Base-by-base conservation (phyloP, 2,329 filamentous ascomycete species). In the Trichoderma endophyticum region DNA sequence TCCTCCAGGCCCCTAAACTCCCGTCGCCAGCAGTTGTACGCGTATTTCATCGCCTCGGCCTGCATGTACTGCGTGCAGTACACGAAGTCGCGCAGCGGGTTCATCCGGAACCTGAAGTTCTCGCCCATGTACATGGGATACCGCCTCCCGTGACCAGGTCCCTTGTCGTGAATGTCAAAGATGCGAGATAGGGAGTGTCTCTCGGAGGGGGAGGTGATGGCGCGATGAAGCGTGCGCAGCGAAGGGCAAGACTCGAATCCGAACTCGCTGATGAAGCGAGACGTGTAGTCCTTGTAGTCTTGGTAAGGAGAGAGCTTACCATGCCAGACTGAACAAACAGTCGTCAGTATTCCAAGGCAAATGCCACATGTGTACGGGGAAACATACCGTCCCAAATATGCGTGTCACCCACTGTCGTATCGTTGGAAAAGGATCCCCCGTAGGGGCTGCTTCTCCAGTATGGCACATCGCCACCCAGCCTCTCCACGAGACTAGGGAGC, bases 401-500 rank as follows among this genome's bases (percentile, higher is more conserved):
- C 12, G 39, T 51, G 39, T 65, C 62, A 4, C 62, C 62, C 6
- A 39, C n/a, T 18, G 39, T 43, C n/a, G 36, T 21, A 21, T 34
- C 30, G 62, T 65, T 65, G 30, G 30, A 39, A 51, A 39, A 39
- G 14, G 36, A 39, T 65, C 18, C 43, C 24, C 62, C 62, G 28
- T 39, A 65, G 18, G 62, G 62, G 39, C 30, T 39, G 34, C 34
- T 21, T 28, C 24, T 21, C 18, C 21, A 26, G 76, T 92, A 91
- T 75, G 90, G 90, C 15, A 89, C 88, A 73, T 86, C 86, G 6
- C 90, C 90, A 30, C 86, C 86, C 73, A 91, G 83, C 66, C 87
- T 85, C 7, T 84, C 82, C 9, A 91, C 86, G 8, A 91, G 86
- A 67, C 91, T 89, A 1, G 89, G 89, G 2, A 94, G 83, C 18